A percentile compares a stretch with the other conserved stretches of the same genome.
Conservation (phyloP, 2,329 filamentous ascomycete species). For the Albophoma yamanashiensis region DNA sequence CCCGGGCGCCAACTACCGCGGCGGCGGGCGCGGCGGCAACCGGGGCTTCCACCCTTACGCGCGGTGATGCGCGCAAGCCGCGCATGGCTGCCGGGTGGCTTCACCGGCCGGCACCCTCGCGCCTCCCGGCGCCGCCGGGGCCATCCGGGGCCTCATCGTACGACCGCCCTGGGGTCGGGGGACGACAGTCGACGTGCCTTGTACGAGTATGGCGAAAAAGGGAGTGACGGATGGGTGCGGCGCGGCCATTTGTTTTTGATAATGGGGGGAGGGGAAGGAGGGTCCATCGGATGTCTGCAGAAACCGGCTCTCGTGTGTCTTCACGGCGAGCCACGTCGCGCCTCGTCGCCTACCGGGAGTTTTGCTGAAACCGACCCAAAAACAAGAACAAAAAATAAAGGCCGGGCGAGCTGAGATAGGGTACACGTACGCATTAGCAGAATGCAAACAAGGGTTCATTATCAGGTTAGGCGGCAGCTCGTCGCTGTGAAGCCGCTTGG, state of each 20-base stretch:
- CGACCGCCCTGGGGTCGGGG: background rate
- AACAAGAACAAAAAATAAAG: background rate
- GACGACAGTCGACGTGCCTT: background rate
- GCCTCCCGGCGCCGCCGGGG: background rate
- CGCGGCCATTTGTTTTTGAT: background rate
- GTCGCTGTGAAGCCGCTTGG: background rate
- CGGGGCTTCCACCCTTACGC: conserved; percentile 74
- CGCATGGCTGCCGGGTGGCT: background rate
- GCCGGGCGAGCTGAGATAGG: background rate
- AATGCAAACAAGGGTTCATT: background rate
- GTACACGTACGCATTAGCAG: background rate
- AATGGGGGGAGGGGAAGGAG: too few relatives aligned
- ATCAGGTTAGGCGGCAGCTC: background rate
- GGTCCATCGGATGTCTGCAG: background rate
- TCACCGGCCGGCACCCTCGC: too few relatives aligned
- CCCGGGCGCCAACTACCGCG: conserved; percentile 86
- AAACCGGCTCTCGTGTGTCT: background rate
- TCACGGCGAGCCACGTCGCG: background rate
- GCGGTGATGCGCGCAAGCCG: conserved; percentile 10
- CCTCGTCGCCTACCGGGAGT: background rate
- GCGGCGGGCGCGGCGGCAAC: conserved; percentile 67
- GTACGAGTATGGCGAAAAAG: background rate
- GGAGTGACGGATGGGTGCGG: background rate
- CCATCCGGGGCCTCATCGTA: background rate
- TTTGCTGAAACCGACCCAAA: background rate